A percentile compares a stretch with the other conserved stretches of the same genome.
Evolutionary conservation across 176 grass and related monocot genomes (phyloP).

Genomic region (Carex parvula): DNA sequence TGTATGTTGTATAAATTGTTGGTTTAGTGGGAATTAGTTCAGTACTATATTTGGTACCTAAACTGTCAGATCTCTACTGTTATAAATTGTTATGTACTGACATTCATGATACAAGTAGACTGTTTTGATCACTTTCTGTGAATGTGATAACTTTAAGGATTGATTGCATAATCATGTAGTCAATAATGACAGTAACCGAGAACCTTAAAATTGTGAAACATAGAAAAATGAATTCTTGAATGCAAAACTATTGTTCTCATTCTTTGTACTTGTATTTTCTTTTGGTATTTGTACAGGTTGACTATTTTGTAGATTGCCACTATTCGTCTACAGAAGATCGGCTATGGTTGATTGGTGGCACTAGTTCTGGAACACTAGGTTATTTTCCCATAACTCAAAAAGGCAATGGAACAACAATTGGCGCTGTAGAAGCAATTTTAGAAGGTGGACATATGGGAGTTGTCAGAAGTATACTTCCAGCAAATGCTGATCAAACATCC

Average conservation of each 20-base stretch:
- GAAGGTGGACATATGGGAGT: constrained; percentile 77
- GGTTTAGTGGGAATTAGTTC: background rate
- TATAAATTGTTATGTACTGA: background rate
- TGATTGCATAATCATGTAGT: background rate
- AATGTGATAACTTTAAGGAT: background rate
- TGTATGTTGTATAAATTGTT: constrained; percentile 37
- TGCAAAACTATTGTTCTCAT: background rate
- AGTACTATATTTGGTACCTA: background rate
- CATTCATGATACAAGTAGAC: background rate
- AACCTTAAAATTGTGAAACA: background rate
- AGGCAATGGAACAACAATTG: constrained; percentile 31
- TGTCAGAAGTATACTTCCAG: constrained; percentile 56
- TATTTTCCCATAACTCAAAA: constrained; percentile 61
- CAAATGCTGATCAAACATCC: constrained; percentile 26
- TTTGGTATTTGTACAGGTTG: constrained; percentile 41
- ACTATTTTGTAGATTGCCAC: constrained; percentile 94
- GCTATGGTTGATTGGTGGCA: constrained; percentile 75
- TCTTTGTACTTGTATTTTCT: background rate
- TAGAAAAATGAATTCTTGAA: background rate
- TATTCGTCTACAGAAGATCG: constrained; percentile 60
- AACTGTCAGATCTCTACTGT: background rate
- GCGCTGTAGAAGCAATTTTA: constrained; percentile 58
- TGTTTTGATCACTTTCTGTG: background rate
- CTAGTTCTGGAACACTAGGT: constrained; percentile 56
- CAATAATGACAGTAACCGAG: background rate